Percentiles rank a stretch among this genome's conserved stretches.
These are phyloP conservation scores for Magnolia officinalis DNA, from an alignment of 164 flowering plant genomes.

Conservation along the genomic window DNA sequence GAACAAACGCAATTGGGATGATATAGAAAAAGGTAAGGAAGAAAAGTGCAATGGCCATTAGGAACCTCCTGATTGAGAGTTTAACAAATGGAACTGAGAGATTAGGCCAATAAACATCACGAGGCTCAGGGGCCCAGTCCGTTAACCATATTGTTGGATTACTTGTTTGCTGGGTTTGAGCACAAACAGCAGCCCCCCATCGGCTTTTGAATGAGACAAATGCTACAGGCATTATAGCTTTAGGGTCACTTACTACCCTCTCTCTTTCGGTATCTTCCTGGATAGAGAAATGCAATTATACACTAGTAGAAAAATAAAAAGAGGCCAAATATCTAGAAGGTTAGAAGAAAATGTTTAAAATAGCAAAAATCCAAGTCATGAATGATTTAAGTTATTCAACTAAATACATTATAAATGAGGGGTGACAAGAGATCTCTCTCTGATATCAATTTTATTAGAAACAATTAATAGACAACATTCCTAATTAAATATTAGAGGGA, in stretches of 20 bases:
- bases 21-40: slow-evolving; percentile 89
- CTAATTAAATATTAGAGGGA: no score
- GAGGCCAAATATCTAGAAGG: not conserved
- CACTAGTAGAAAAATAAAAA: no score
- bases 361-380: not conserved
- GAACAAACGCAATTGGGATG: slow-evolving; percentile 84
- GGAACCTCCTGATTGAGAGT: slow-evolving; percentile 60
- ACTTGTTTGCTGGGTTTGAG: slow-evolving; percentile 67
- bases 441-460: no score
- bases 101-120: slow-evolving; percentile 86
- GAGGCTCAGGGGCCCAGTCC: slow-evolving; percentile 94
- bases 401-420: no score
- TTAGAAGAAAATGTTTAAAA: no score
- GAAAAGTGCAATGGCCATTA: slow-evolving; percentile 74
- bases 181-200: slow-evolving; percentile 45
- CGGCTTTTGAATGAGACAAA: slow-evolving; percentile 40
- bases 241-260: slow-evolving; percentile 22
- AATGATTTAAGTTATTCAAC: no score
- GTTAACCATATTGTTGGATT: slow-evolving; percentile 89
- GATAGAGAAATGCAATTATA: not conserved
- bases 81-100: slow-evolving; percentile 82
- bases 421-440: no score
- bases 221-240: slow-evolving; percentile 34
- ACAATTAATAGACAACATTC: no score
- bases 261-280: slow-evolving; percentile 26